phyloP scores from a whole-genome alignment of 2,329 filamentous ascomycete species.

The Venturiaceae sp. region DNA sequence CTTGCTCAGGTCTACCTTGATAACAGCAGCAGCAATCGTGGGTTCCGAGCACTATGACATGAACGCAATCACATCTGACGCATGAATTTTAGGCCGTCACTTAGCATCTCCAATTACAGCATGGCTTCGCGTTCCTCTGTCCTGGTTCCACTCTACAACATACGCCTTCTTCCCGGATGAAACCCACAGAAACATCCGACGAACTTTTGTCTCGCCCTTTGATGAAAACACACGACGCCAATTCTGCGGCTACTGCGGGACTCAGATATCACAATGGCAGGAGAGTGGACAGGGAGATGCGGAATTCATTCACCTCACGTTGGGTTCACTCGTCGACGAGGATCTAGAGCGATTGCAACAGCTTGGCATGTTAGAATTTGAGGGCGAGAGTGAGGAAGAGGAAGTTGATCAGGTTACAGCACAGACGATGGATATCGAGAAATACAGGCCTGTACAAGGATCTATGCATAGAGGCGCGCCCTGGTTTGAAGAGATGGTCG shows the following conservation, averaged over 20 bases:
- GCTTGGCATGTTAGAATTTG: constrained; percentile 51
- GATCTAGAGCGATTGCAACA: constrained; percentile 67
- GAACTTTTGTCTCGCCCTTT: constrained; percentile 27
- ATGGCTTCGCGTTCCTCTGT: constrained; percentile 73
- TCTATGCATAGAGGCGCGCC: constrained; percentile 46
- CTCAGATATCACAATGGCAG: constrained; percentile 74
- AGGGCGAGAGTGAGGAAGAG: constrained; percentile 24
- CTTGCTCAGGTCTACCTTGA: constrained; percentile 66
- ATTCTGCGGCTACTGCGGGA: constrained; percentile 90
- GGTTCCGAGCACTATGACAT: constrained; percentile 27
- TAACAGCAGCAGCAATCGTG: constrained; percentile 61
- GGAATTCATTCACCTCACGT: constrained; percentile 68
- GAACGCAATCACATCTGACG: constrained; percentile 6
- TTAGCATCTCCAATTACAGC: constrained; percentile 66
- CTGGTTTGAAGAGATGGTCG: constrained; percentile 78
- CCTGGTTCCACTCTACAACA: constrained; percentile 70
- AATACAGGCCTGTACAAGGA: constrained; percentile 13
- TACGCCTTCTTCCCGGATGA: constrained; percentile 72
- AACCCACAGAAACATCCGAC: constrained; percentile 33
- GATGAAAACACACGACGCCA: constrained; percentile 51
- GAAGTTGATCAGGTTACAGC: constrained; percentile 11
- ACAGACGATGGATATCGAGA: constrained; percentile 13
- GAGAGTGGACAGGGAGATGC: constrained; percentile 35
- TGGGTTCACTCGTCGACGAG: constrained; percentile 65
- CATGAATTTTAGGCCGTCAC: constrained; percentile 40